A percentile compares a stretch with the other conserved stretches of the same genome.
Conservation (phyloP, 371 early-diverging fungal species). For the Mucor circinelloides region DNA sequence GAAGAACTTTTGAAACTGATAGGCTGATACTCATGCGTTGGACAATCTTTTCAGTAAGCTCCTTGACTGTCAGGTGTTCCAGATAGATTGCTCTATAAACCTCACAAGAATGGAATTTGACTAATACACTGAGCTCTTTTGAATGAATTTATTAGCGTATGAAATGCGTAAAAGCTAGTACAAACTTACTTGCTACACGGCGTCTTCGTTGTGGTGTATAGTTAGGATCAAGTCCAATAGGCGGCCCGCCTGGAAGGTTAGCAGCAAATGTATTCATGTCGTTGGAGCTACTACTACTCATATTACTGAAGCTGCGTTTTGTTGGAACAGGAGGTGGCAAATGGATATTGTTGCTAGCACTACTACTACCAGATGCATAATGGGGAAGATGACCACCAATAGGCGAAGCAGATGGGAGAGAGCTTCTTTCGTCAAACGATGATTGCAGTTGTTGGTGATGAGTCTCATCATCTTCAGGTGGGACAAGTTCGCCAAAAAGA, state of each 20-base stretch:
- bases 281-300: neutral
- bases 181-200: slow-evolving; percentile 33
- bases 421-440: neutral
- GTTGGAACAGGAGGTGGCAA: slow-evolving; percentile 6
- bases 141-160: slow-evolving; percentile 4
- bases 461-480: slow-evolving; percentile 28
- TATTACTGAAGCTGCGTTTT: slow-evolving; percentile 7
- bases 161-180: neutral
- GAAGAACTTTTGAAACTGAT: slow-evolving; percentile 14
- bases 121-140: slow-evolving; percentile 49
- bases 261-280: neutral
- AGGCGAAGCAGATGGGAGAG: neutral
- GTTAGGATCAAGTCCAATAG: slow-evolving; percentile 36
- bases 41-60: slow-evolving; percentile 40
- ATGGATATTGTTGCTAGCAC: neutral
- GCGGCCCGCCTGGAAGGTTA: neutral
- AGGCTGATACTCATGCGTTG: slow-evolving; percentile 45
- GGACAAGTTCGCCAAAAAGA: slow-evolving; percentile 31
- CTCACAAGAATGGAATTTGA: slow-evolving; percentile 45
- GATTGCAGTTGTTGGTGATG: slow-evolving; percentile 7
- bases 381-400: neutral
- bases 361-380: neutral
- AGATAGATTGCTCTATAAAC: slow-evolving; percentile 55
- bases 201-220: slow-evolving; percentile 39
- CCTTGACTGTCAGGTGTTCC: slow-evolving; percentile 50